Conservation (phyloP, 2,329 filamentous ascomycete species). For the Clathrospora elynae region DNA sequence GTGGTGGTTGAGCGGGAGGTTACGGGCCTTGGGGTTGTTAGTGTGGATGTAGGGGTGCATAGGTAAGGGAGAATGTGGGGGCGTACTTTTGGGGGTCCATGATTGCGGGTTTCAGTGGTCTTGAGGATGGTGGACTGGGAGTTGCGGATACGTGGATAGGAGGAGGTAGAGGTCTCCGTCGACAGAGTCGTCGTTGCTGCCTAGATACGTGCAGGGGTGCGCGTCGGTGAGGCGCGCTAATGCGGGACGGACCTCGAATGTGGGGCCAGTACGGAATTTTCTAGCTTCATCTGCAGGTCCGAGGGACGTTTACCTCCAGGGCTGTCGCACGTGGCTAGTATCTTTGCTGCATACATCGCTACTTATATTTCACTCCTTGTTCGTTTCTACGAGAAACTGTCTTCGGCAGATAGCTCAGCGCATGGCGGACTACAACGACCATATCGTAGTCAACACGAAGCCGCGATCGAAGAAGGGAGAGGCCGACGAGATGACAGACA, state of each 20-base stretch:
- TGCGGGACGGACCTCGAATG: slow-evolving; percentile 16
- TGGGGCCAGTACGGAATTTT: slow-evolving; percentile 1
- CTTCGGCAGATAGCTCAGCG: no score
- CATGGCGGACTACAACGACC: slow-evolving; percentile 6
- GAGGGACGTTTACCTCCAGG: no score
- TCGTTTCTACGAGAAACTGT: no score
- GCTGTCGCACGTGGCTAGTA: no score
- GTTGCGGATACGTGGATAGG: neutral
- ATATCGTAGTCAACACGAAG: slow-evolving; percentile 8
- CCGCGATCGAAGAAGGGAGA: slow-evolving; percentile 10
- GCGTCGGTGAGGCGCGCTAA: slow-evolving; percentile 19
- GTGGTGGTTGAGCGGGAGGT: slow-evolving; percentile 18
- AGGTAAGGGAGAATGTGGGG: neutral
- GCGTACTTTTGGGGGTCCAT: slow-evolving; percentile 14
- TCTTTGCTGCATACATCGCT: no score
- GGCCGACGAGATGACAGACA: slow-evolving; percentile 6
- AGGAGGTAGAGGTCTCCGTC: no score
- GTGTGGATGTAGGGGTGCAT: slow-evolving; percentile 5
- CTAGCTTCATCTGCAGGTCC: neutral
- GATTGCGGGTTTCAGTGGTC: neutral
- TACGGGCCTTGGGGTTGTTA: slow-evolving; percentile 9
- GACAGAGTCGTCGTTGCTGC: slow-evolving; percentile 12
- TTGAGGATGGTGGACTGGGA: neutral
- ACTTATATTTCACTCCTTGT: no score
- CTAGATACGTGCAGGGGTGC: slow-evolving; percentile 11